Base-by-base conservation (phyloP, 1,284 basidiomycete species). In the Tranzscheliella williamsii region DNA sequence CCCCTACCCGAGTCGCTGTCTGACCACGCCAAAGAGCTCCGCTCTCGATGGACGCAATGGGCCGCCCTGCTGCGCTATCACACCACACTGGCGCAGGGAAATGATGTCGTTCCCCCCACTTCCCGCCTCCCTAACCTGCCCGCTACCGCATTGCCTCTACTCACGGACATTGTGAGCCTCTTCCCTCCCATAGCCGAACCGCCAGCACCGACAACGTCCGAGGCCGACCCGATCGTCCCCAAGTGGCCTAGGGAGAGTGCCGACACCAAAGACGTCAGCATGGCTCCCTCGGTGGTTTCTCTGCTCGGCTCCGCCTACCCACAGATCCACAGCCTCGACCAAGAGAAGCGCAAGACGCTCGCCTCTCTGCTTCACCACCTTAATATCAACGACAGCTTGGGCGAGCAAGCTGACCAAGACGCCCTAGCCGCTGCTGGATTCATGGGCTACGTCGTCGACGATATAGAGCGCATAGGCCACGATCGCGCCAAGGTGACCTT, bases 221-320 rank as follows among this genome's bases (percentile, higher is more conserved):
- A 54, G 18, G 27, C 23, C 20, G 48, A 57, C 13, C 51, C 56
- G 6, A 40, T 56, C 21, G 38, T 62, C 2, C 58, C 64, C 33
- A 51, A 52, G 20, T 54, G 54, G 40, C 55, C 56, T 6, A 55
- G 42, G 9, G 46, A 55, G 9, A 8, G 31, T 3, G 45, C 43
- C 3, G 46, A 46, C 21, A 47, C 57, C 18, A 48, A 52, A 9
- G 42, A 45, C 7, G 42, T 42, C 13, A 42, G 40, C 8, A 45
- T 70, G 7, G 62, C 67, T 21, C 42, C 70, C 22, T 55, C 70
- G 16, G 75, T 70, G 1, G 27, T 54, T 9, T 53, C 62, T 2
- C 47, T 74, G 27, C 62, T 77, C 24, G 66, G 70, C 40, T 49
- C 73, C 2, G 73, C 72, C 2, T 77, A 74, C 31, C 75, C 75